Evolutionary conservation across 306 rosid species (phyloP).

Genomic region (Rosa persica): DNA sequence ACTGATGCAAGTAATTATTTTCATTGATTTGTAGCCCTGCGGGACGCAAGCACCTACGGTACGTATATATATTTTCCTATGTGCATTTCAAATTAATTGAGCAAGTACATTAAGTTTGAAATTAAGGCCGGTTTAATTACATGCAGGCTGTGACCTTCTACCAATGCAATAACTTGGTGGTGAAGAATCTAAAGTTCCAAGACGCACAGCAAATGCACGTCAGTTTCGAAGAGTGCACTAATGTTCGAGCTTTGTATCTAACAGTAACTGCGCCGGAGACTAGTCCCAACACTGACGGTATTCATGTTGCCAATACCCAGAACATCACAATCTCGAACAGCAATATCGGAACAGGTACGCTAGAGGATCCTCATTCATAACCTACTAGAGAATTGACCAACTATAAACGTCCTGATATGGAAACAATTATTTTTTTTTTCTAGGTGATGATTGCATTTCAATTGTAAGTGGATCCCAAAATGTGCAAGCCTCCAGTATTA

Average conservation of each 20-base stretch:
- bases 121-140: not conserved
- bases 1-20: not conserved
- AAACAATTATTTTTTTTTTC: not conserved
- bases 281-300: slow-evolving; percentile 85
- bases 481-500: slow-evolving; percentile 50
- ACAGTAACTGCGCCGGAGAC: slow-evolving; percentile 48
- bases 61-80: not conserved
- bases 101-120: not conserved
- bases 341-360: slow-evolving; percentile 57
- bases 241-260: slow-evolving; percentile 45
- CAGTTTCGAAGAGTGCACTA: slow-evolving; percentile 36
- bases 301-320: slow-evolving; percentile 53
- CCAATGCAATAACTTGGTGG: slow-evolving; percentile 38
- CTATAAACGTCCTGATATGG: not conserved
- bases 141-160: slow-evolving; percentile 65
- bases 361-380: not conserved
- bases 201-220: slow-evolving; percentile 65
- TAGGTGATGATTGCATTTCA: slow-evolving; percentile 90
- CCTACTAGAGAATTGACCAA: not conserved
- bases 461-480: slow-evolving; percentile 64
- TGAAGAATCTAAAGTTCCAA: slow-evolving; percentile 41
- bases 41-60: slow-evolving; percentile 77
- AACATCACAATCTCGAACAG: slow-evolving; percentile 53
- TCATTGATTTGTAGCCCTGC: slow-evolving; percentile 69
- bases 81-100: not conserved